Conservation (phyloP, 2,329 filamentous ascomycete species). For the Colletotrichum chlorophyti region DNA sequence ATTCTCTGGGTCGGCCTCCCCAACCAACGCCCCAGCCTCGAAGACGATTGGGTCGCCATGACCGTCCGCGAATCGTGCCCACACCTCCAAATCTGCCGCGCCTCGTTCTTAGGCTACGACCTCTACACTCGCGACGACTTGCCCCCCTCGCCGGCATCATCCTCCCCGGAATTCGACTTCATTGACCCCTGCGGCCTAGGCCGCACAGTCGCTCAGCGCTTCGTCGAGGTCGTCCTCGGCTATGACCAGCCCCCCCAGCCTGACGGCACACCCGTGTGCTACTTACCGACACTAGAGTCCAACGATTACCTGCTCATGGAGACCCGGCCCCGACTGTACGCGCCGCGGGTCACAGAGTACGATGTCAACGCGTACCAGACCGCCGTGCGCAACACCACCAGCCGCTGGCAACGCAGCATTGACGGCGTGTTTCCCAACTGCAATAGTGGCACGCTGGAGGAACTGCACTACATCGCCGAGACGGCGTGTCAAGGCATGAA, state of each 20-base stretch:
- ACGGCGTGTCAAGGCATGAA: constrained; percentile 51
- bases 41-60: constrained; percentile 51
- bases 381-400: constrained; percentile 47
- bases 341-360: constrained; percentile 40
- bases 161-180: constrained; percentile 43
- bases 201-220: constrained; percentile 51
- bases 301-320: constrained; percentile 32
- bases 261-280: constrained; percentile 28
- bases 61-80: constrained; percentile 43
- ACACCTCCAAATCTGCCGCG: constrained; percentile 49
- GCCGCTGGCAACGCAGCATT: constrained; percentile 49
- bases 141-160: constrained; percentile 26
- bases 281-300: constrained; percentile 29
- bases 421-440: constrained; percentile 52
- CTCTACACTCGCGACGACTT: constrained; percentile 44
- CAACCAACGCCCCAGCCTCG: constrained; percentile 44
- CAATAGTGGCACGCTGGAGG: constrained; percentile 50
- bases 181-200: constrained; percentile 48
- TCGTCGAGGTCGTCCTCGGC: constrained; percentile 52
- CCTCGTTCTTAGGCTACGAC: constrained; percentile 52
- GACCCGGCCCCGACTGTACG: constrained; percentile 31
- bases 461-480: constrained; percentile 52
- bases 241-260: constrained; percentile 45
- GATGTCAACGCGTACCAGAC: constrained; percentile 44
- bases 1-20: constrained; percentile 54